These are phyloP conservation scores for Tephrocybe sp. DNA, from an alignment of 768 basidiomycete species.

Conservation along the genomic window DNA sequence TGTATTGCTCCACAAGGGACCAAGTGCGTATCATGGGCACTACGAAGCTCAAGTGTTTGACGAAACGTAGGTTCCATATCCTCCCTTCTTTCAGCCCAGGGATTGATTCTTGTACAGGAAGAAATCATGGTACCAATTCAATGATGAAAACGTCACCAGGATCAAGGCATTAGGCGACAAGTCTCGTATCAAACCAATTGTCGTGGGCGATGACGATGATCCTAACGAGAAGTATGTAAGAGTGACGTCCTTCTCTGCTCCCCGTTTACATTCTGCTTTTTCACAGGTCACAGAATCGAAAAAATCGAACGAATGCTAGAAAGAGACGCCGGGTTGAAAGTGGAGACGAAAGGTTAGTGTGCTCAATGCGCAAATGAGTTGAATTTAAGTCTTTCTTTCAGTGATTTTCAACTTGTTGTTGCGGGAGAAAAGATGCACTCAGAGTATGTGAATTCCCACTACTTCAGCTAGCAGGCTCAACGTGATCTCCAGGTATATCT, in stretches of 20 bases:
- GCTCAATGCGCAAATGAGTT: neutral
- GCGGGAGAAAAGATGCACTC: neutral
- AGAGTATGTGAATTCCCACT: slow-evolving; percentile 4
- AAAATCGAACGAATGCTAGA: slow-evolving; percentile 38
- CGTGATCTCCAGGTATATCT: slow-evolving; percentile 51
- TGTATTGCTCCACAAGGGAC: slow-evolving; percentile 85
- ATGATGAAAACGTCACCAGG: slow-evolving; percentile 81
- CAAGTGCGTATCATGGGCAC: slow-evolving; percentile 91
- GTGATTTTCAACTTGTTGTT: neutral
- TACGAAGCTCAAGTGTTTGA: slow-evolving; percentile 88
- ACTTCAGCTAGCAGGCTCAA: no score
- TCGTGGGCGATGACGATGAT: slow-evolving; percentile 28
- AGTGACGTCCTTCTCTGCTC: neutral
- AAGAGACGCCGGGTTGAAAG: slow-evolving; percentile 59
- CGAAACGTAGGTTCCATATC: slow-evolving; percentile 50
- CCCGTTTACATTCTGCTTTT: slow-evolving; percentile 5
- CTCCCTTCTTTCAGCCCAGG: neutral
- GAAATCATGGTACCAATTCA: slow-evolving; percentile 86
- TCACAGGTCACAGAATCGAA: slow-evolving; percentile 31
- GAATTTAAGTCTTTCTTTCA: neutral
- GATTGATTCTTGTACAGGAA: slow-evolving; percentile 39
- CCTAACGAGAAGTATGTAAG: slow-evolving; percentile 21
- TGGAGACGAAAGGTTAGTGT: slow-evolving; percentile 43
- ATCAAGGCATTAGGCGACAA: slow-evolving; percentile 52
- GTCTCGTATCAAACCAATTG: slow-evolving; percentile 29